phyloP scores from a whole-genome alignment of 2,329 filamentous ascomycete genomes.

The Aspergillus aculeatinus region DNA sequence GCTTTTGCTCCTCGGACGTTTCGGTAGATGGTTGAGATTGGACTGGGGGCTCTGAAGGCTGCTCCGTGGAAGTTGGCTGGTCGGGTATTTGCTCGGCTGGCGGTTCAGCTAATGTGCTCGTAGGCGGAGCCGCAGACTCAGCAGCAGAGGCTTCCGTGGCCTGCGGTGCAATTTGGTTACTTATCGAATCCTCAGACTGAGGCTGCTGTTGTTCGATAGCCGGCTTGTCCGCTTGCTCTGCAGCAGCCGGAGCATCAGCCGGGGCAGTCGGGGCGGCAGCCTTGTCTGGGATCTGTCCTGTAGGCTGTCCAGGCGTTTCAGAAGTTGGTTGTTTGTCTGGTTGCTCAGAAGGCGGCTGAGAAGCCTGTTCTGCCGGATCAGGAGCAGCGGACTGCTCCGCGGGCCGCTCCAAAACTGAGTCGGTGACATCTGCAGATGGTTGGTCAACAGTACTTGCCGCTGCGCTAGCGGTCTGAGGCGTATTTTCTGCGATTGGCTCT shows the following conservation, averaged over 20 bases:
- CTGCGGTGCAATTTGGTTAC: background rate
- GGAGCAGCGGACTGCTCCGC: constrained; percentile 1
- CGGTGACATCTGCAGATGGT: background rate
- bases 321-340: background rate
- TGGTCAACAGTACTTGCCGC: background rate
- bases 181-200: background rate
- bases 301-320: background rate
- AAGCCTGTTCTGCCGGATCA: background rate
- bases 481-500: background rate
- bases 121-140: background rate
- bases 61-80: background rate
- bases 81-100: background rate
- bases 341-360: constrained; percentile 8
- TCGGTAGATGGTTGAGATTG: background rate
- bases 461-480: background rate
- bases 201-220: background rate
- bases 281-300: background rate
- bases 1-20: background rate
- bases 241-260: background rate
- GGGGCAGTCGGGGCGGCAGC: background rate
- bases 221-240: background rate
- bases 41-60: constrained; percentile 3
- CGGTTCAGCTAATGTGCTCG: background rate
- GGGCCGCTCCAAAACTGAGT: background rate
- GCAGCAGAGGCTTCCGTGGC: background rate